These are phyloP conservation scores for Funneliformis geosporum DNA, from an alignment of 192 early-diverging fungal species.

Conservation along the genomic window DNA sequence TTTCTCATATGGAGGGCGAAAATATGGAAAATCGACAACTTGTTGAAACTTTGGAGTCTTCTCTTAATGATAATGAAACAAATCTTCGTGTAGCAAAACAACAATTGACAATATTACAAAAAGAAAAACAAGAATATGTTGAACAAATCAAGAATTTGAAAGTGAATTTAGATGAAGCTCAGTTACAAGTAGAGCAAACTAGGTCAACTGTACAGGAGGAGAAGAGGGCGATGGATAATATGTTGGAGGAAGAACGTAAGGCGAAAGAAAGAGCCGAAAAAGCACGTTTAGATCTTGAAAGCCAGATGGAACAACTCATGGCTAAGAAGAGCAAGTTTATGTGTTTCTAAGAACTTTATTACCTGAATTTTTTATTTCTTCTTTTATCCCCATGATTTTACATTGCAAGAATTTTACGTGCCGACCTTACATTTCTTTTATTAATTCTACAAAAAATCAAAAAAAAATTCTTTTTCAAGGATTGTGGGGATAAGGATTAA, in stretches of 20 bases:
- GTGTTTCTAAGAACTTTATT: conserved; percentile 48
- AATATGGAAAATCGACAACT: conserved; percentile 38
- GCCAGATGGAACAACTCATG: conserved; percentile 57
- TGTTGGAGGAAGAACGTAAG: conserved; percentile 46
- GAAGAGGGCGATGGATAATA: conserved; percentile 39
- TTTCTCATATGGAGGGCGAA: conserved; percentile 40
- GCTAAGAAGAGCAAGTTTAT: conserved; percentile 59
- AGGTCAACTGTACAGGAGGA: conserved; percentile 38
- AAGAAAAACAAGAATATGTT: conserved; percentile 40
- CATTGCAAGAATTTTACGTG: neutral
- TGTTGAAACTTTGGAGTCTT: conserved; percentile 42
- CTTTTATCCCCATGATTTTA: neutral
- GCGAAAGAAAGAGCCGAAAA: conserved; percentile 59
- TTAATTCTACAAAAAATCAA: no score
- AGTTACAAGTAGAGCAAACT: conserved; percentile 33
- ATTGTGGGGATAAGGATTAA: neutral
- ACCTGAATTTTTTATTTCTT: no score
- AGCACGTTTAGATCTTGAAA: conserved; percentile 50
- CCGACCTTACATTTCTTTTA: no score
- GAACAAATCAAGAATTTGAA: conserved; percentile 45
- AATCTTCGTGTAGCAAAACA: conserved; percentile 43
- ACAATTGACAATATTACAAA: conserved; percentile 39
- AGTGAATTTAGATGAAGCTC: conserved; percentile 40
- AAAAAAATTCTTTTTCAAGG: no score
- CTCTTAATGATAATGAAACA: conserved; percentile 47